Evolutionary conservation across 345 rosid species (phyloP).

Genomic region (Citrus sp.): DNA sequence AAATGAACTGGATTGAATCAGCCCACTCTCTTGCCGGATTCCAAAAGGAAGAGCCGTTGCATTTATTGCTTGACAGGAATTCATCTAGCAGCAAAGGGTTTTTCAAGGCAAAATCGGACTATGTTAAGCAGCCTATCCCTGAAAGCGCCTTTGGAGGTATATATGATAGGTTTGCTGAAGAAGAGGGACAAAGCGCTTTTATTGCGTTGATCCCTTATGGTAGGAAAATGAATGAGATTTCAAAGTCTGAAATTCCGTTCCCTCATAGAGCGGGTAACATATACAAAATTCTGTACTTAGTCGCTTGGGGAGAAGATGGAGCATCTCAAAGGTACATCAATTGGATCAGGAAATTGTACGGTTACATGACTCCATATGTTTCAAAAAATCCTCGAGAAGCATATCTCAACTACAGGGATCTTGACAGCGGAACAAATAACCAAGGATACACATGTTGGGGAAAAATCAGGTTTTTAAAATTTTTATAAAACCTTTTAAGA

Average conservation of each 20-base stretch:
- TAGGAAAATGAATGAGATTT: constrained; percentile 58
- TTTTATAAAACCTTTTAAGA: no score
- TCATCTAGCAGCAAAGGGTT: neutral
- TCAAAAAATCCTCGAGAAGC: constrained; percentile 48
- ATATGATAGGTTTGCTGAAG: constrained; percentile 40
- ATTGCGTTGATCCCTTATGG: constrained; percentile 72
- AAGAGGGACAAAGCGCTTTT: constrained; percentile 52
- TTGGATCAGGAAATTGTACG: constrained; percentile 42
- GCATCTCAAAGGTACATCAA: constrained; percentile 11
- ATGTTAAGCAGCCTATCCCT: constrained; percentile 35
- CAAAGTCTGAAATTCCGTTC: constrained; percentile 45
- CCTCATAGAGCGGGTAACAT: constrained; percentile 53
- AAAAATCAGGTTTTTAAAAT: no score
- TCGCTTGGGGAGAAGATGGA: no score
- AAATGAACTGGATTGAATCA: constrained; percentile 51
- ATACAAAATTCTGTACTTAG: constrained; percentile 46
- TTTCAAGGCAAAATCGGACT: constrained; percentile 21
- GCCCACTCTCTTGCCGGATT: constrained; percentile 17
- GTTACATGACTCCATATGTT: constrained; percentile 55
- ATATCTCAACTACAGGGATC: constrained; percentile 64
- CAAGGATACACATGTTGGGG: constrained; percentile 5
- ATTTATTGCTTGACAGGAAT: constrained; percentile 28
- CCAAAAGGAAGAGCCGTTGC: constrained; percentile 11
- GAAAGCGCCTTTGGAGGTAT: constrained; percentile 40
- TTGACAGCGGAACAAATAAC: constrained; percentile 54